phyloP scores from a whole-genome alignment of 345 rosid genomes.

The Nephelium lappaceum region DNA sequence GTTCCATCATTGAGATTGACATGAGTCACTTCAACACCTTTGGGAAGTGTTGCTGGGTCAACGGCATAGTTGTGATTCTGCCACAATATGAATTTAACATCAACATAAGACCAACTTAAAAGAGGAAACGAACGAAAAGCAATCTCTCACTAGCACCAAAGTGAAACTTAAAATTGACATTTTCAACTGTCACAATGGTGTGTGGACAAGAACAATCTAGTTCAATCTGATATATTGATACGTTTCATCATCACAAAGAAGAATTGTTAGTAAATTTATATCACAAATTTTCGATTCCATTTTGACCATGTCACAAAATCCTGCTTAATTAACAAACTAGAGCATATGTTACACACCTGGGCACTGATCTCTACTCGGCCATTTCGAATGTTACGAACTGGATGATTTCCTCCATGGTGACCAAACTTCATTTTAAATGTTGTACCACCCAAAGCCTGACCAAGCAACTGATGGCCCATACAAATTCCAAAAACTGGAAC shows the following conservation, averaged over 20 bases:
- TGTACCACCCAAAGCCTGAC: conserved; percentile 95
- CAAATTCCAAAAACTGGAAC: conserved; percentile 95
- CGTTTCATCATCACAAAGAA: neutral
- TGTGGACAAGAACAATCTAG: neutral
- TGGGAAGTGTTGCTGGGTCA: conserved; percentile 84
- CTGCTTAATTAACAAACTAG: neutral
- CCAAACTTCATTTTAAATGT: conserved; percentile 99
- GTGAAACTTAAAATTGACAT: neutral
- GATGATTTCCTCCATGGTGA: conserved; percentile 98
- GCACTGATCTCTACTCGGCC: conserved; percentile 92
- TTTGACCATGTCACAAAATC: too few species aligned
- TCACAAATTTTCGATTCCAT: neutral
- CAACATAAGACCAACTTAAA: neutral
- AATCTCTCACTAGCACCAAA: neutral
- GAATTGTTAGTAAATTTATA: neutral
- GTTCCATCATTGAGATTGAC: conserved; percentile 93
- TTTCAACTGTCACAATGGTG: neutral
- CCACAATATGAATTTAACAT: conserved; percentile 21
- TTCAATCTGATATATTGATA: neutral
- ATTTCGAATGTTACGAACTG: conserved; percentile 67
- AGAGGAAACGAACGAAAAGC: neutral
- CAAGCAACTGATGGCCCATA: conserved; percentile 98
- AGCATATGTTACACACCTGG: conserved; percentile 52
- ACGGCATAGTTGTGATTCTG: conserved; percentile 98
- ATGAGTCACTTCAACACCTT: conserved; percentile 88